Base-by-base conservation (phyloP, 2,329 filamentous ascomycete genomes). In the Fusarium proliferatum region DNA sequence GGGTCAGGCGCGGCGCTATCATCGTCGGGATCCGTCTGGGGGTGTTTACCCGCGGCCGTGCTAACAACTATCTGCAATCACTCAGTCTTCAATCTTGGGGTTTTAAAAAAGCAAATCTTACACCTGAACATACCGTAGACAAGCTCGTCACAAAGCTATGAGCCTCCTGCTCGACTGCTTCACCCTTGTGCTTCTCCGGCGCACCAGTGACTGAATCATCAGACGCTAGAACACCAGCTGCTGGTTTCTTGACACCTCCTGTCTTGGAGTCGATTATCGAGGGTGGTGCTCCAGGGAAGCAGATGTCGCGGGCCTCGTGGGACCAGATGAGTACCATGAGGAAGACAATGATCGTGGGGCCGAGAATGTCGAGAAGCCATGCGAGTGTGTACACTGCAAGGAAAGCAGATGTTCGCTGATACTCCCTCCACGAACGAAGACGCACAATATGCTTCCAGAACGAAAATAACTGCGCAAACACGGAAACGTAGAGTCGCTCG, bases 121-220 rank as follows among this genome's bases (percentile, higher is more conserved):
- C 79, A n/a, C 79, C 77, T 17, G 76, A 78, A 79, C 78, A 79
- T 79, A 82, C 81, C 68, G 80, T 79, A 11, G 82, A 82, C 59
- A 96, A 90, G 39, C 91, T 89, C 61, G 91, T 92, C 66, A 96
- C 91, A 70, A 97, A 92, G 79, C 94, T 95, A 75, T 89, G 92
- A 2, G 94, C 94, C 80, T 97, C 94, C 69, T 93, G 89, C 80
- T 97, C 94, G 2, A 94, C 92, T 1, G 93, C 93, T 80, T 96
- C 94, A 33, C 94, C 94, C 79, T 94, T 92, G 82, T 94, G 89
- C 73, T 94, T 94, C 80, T 97, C 93, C 0, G 94, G 92, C 0
- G 94, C 94, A 3, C 94, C 94, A 0, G 94, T 97, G 1, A 92
- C 88, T 64, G 92, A 94, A 67, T 94, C 92, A 34, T 91, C 88